Percentiles rank a stretch among this genome's conserved stretches.
These are phyloP conservation scores for Dioscorea cayenensis DNA, from an alignment of 116 monocot species.

Conservation along the genomic window DNA sequence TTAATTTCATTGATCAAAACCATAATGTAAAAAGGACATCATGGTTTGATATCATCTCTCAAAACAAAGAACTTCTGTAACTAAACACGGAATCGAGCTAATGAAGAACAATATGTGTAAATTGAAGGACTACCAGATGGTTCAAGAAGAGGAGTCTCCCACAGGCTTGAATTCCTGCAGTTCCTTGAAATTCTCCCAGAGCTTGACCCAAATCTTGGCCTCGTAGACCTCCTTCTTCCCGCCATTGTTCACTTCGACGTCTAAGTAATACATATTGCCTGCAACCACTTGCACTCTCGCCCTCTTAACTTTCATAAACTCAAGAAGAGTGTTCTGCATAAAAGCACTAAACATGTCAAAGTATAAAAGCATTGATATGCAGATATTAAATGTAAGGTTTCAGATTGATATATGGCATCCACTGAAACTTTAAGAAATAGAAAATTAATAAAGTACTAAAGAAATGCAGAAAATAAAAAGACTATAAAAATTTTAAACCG, in stretches of 20 bases:
- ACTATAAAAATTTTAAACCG: no score
- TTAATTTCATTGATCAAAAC: no score
- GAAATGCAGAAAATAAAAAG: no score
- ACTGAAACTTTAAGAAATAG: no score
- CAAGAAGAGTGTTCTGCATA: constrained; percentile 55
- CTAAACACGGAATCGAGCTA: no score
- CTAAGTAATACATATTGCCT: constrained; percentile 56
- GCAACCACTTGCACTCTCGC: constrained; percentile 65
- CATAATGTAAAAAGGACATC: no score
- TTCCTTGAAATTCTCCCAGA: constrained; percentile 59
- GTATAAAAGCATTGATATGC: not conserved
- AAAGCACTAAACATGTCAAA: not conserved
- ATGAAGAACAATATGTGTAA: no score
- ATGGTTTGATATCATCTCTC: no score
- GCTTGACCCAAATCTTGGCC: constrained; percentile 72
- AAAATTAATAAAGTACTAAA: no score
- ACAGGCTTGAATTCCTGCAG: constrained; percentile 56
- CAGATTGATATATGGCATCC: no score
- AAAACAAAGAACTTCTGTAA: no score
- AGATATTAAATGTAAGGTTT: not conserved
- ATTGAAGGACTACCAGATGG: not conserved
- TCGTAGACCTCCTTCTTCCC: constrained; percentile 61
- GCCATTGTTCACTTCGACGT: constrained; percentile 57
- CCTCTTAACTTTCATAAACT: constrained; percentile 50
- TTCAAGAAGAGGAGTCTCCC: constrained; percentile 13